Conservation (phyloP, 768 basidiomycete species). For the Gloeophyllum trabeum region DNA sequence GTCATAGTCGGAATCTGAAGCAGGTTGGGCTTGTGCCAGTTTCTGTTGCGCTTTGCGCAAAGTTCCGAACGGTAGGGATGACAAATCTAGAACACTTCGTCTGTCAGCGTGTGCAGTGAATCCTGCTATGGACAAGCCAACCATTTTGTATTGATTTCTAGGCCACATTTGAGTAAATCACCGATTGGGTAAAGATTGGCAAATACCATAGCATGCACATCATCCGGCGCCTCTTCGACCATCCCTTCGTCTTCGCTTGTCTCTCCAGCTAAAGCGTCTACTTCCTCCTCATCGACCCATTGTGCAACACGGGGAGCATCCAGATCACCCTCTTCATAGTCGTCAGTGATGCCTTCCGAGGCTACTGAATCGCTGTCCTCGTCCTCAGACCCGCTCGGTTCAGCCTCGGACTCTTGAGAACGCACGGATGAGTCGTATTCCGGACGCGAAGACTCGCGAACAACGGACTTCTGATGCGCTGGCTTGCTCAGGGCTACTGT, state of each 20-base stretch:
- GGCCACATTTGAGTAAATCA: too few species aligned
- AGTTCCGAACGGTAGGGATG: slow-evolving; percentile 49
- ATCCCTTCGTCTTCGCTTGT: neutral
- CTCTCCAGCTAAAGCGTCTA: neutral
- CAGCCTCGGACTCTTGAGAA: too few species aligned
- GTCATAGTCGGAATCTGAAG: slow-evolving; percentile 28
- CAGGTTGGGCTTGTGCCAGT: slow-evolving; percentile 29
- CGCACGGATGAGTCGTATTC: too few species aligned
- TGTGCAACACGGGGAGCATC: slow-evolving; percentile 1
- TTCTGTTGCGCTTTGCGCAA: slow-evolving; percentile 53
- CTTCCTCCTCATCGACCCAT: slow-evolving; percentile 6
- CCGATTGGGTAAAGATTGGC: neutral
- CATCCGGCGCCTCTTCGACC: neutral
- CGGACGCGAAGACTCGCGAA: too few species aligned
- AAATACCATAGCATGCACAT: neutral
- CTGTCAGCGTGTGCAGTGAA: neutral
- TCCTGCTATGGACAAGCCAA: neutral
- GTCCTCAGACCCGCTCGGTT: too few species aligned
- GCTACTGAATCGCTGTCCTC: too few species aligned
- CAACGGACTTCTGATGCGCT: too few species aligned
- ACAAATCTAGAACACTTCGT: slow-evolving; percentile 31
- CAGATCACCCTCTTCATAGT: slow-evolving; percentile 7
- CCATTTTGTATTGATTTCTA: neutral
- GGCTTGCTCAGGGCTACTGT: too few species aligned
- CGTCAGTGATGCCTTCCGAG: too few species aligned